phyloP scores from a whole-genome alignment of 75 land plant species.

The Isoetes taiwanensis region DNA sequence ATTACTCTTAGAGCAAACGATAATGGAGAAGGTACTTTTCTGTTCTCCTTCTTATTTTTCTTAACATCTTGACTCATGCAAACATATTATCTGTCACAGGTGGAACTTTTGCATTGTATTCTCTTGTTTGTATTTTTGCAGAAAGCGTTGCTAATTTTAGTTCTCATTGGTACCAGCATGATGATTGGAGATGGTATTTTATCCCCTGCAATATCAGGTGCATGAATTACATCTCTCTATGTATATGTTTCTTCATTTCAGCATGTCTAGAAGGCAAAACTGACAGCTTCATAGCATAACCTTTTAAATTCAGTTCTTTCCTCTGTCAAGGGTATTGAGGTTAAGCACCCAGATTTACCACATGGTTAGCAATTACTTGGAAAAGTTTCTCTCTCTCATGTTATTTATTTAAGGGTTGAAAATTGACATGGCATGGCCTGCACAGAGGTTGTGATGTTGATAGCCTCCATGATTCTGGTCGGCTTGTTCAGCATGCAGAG shows the following conservation, averaged over 20 bases:
- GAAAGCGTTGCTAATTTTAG: conserved; percentile 41
- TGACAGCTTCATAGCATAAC: too few relatives aligned
- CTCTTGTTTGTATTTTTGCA: conserved; percentile 42
- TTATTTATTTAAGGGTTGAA: too few relatives aligned
- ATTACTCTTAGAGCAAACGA: conserved; percentile 63
- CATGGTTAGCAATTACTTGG: too few relatives aligned
- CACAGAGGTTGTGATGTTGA: conserved; percentile 31
- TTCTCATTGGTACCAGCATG: conserved; percentile 63
- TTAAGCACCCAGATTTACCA: too few relatives aligned
- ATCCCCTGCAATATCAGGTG: conserved; percentile 83
- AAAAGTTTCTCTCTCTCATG: too few relatives aligned
- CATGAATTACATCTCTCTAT: too few relatives aligned
- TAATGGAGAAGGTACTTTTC: conserved; percentile 66
- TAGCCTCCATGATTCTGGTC: conserved; percentile 34
- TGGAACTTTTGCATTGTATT: conserved; percentile 76
- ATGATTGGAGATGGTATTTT: conserved; percentile 81
- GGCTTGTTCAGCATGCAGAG: conserved; percentile 39
- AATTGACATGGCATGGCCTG: too few relatives aligned
- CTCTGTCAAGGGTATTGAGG: too few relatives aligned
- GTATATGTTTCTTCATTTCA: too few relatives aligned
- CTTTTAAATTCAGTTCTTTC: too few relatives aligned
- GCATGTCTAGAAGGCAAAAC: too few relatives aligned
- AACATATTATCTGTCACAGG: conserved; percentile 33
- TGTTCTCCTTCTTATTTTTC: background rate
- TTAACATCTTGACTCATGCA: too few relatives aligned